phyloP scores from a whole-genome alignment of 2,329 filamentous ascomycete species.

The Colletotrichum tamarilloi region DNA sequence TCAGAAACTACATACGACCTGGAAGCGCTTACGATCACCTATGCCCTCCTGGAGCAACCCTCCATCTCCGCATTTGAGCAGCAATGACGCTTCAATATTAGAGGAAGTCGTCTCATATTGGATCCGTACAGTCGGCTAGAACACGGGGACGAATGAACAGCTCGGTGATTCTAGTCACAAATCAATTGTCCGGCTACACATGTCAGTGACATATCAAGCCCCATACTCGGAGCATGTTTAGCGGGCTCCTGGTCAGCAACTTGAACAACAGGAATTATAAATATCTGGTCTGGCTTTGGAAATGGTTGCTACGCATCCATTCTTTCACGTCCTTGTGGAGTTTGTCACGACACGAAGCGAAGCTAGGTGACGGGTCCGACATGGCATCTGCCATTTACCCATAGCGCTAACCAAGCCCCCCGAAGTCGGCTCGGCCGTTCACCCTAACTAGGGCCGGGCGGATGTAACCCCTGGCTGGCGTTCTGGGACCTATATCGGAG shows the following conservation, averaged over 20 bases:
- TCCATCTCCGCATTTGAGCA: slow-evolving; percentile 4
- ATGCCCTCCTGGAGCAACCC: slow-evolving; percentile 19
- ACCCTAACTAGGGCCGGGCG: slow-evolving; percentile 29
- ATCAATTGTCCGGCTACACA: not conserved
- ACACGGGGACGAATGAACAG: not conserved
- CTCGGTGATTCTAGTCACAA: not conserved
- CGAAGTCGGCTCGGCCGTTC: slow-evolving; percentile 36
- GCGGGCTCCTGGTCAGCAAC: not conserved
- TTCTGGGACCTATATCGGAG: slow-evolving; percentile 36
- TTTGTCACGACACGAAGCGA: slow-evolving; percentile 20
- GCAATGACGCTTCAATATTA: not conserved
- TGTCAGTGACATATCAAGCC: not conserved
- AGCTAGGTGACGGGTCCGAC: slow-evolving; percentile 14
- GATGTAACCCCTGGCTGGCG: slow-evolving; percentile 18
- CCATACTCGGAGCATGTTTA: not conserved
- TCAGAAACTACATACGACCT: not conserved
- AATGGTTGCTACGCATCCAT: not conserved
- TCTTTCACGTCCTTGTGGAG: slow-evolving; percentile 17
- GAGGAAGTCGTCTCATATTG: not conserved
- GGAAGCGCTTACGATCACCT: slow-evolving; percentile 24
- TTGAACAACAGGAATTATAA: slow-evolving; percentile 20
- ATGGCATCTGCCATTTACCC: slow-evolving; percentile 15
- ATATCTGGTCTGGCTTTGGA: slow-evolving; percentile 3
- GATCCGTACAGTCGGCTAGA: not conserved
- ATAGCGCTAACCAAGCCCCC: slow-evolving; percentile 26